These are phyloP conservation scores for Scleromitrula shiraiana DNA, from an alignment of 2,329 filamentous ascomycete species.

Conservation along the genomic window DNA sequence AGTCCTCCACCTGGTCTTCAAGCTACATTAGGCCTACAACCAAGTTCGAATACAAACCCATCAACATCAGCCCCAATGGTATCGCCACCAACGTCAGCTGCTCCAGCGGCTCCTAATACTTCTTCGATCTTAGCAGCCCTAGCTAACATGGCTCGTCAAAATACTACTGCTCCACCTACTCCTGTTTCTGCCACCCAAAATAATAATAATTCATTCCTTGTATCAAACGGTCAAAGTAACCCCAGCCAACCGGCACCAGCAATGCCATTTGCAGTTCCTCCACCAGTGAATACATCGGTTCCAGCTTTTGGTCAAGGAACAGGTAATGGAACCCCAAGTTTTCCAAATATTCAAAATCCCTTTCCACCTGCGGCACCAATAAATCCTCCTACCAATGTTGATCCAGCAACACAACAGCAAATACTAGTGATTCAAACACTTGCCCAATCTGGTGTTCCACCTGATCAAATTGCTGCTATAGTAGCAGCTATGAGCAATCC, in stretches of 20 bases:
- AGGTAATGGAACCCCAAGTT: conserved; percentile 34
- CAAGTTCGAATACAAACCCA: no score
- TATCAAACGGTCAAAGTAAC: conserved; percentile 40
- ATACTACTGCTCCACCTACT: conserved; percentile 39
- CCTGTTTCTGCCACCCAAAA: conserved; percentile 26
- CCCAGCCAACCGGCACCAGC: conserved; percentile 27
- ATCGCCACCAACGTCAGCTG: conserved; percentile 36
- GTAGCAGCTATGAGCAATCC: conserved; percentile 30
- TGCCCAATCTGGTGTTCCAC: conserved; percentile 64
- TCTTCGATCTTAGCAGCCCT: conserved; percentile 68
- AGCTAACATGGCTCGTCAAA: conserved; percentile 67
- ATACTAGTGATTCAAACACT: conserved; percentile 68
- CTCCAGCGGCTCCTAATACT: conserved; percentile 43
- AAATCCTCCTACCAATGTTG: conserved; percentile 34
- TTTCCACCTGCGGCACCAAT: conserved; percentile 32
- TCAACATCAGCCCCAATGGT: conserved; percentile 34
- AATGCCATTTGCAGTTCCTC: conserved; percentile 32
- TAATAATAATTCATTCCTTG: conserved; percentile 33
- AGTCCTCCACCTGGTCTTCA: conserved; percentile 36
- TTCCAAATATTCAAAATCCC: conserved; percentile 31
- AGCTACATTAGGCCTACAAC: conserved; percentile 32
- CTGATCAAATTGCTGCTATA: conserved; percentile 61
- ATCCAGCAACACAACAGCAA: conserved; percentile 56
- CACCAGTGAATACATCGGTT: conserved; percentile 48
- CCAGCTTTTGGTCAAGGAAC: conserved; percentile 25